Base-by-base conservation (phyloP, 2,329 filamentous ascomycete genomes). In the Arthroderma sp. region DNA sequence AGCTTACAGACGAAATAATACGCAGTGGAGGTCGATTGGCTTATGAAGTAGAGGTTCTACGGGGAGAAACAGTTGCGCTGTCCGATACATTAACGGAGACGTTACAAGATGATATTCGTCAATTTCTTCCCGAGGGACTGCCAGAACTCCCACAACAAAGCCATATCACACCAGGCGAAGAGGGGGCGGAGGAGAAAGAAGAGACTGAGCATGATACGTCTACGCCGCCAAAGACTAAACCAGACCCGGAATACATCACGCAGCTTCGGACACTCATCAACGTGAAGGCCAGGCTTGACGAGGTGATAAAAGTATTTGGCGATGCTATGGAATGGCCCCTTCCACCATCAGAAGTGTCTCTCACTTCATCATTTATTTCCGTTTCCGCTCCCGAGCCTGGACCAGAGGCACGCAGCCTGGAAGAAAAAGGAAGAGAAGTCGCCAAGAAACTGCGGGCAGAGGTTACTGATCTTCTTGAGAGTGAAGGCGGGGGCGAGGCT, bases 241-340 rank as follows among this genome's bases (percentile, higher is more conserved):
- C 36, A 4, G 77, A 82, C 46, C 83, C 82, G 1, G 67, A 72
- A 30, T 85, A 82, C 61, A 81, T 95, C 51, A 74, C 75, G 42
- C 81, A 87, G 52, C 72, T 98, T 45, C 83, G 85, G 53, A 93
- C 83, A 9, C 72, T 98, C 33, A 85, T 83, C 3, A 74, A 83
- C 36, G 86, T 96, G 29, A 83, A 88, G 42, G 68, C 77, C 1
- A 82, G 87, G n/a, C 74, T 98, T 10, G 88, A 96, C 52, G 75
- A 80, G 1, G 88, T 96, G 27, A 87, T 96, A 57, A 83, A 85
- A 61, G 83, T 81, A 1, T 98, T 98, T 61, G 89, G 88, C 36
- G 83, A 93, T 55, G 89, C 91, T 30, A 94, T 96, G 85, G 83
- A 93, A 54, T 96, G 94, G 74, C 83, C 85, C 1, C 78, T 95